These are phyloP conservation scores for Nannochloris sp. DNA, from an alignment of 139 green algal genomes.

Conservation along the genomic window DNA sequence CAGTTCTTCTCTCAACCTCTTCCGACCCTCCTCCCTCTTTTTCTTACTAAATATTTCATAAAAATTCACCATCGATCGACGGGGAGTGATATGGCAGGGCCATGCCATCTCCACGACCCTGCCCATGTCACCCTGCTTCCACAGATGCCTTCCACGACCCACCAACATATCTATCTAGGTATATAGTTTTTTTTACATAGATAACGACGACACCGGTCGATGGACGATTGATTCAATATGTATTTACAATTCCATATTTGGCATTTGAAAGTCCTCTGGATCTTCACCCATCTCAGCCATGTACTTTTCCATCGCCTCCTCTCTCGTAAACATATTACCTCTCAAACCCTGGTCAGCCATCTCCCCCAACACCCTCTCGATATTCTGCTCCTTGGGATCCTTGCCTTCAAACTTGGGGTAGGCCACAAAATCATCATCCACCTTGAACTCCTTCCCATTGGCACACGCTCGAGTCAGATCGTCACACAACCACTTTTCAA, in stretches of 20 bases:
- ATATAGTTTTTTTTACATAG: too few relatives aligned
- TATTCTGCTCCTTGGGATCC: conserved; percentile 32
- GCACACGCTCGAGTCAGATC: conserved; percentile 48
- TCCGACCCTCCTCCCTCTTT: conserved; percentile 17
- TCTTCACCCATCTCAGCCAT: conserved; percentile 8
- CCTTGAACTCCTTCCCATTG: conserved; percentile 22
- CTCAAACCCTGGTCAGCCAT: conserved; percentile 49
- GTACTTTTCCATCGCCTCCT: conserved; percentile 42
- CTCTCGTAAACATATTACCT: conserved; percentile 53
- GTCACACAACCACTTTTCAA: conserved; percentile 62
- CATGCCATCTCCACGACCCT: too few relatives aligned
- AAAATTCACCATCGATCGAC: conserved; percentile 1
- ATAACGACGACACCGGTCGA: too few relatives aligned
- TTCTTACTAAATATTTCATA: conserved; percentile 37
- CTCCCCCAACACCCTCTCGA: conserved; percentile 45
- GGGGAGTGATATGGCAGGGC: not conserved
- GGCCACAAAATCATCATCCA: conserved; percentile 2
- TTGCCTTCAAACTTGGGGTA: conserved; percentile 33
- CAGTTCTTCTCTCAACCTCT: conserved; percentile 33
- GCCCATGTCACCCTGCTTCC: not conserved
- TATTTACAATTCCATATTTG: not conserved
- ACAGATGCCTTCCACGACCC: too few relatives aligned
- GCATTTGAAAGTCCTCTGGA: conserved; percentile 7
- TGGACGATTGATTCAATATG: too few relatives aligned
- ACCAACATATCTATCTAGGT: too few relatives aligned